Base-by-base conservation (phyloP, 1,284 basidiomycete species). In the Afroboletus lepidellus region DNA sequence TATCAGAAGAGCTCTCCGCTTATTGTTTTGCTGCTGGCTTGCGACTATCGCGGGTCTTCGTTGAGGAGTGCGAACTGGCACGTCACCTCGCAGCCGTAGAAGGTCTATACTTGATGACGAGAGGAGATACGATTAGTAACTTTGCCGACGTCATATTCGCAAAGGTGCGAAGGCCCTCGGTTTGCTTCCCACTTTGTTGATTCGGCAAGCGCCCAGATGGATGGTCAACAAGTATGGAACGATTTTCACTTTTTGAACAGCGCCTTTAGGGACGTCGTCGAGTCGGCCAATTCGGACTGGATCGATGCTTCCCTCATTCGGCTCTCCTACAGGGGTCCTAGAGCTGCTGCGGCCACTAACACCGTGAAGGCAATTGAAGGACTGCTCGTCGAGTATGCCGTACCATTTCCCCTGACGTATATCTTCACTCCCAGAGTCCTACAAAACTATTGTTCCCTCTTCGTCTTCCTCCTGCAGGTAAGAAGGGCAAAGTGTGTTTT, bases 201-300 rank as follows among this genome's bases (percentile, higher is more conserved):
- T 38, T 39, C 20, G 1, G 29, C 49, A 15, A 24, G n/a, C 11
- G 30, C 52, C 9, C 56, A 92, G 90, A 90, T 92, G 78, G 85
- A 90, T 55, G 72, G 71, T 8, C 73, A 77, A 39, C 83, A 86
- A 60, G 67, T 75, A 16, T 94, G 92, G 92, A 77, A 74, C 33
- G 91, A 94, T 66, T 92, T 90, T 65, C 91, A 94, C 68, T 86
- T 88, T 62, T 71, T 94, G 39, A 93, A 93, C 58, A 84, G 81
- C 32, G 81, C 85, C 7, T 87, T 94, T 59, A 76, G 77, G 15
- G 88, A 92, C 53, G 75, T 84, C 13, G 75, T 87, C 32, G 78
- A 83, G 55, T 71, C 78, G 42, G 67, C 77, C 29, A 74, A 75
- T 32, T 70, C 72, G 12, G 69, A 74, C 16, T 69, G 72, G 50